Evolutionary conservation across 2,329 filamentous ascomycete genomes (phyloP), one percentile per base, ranked within the genome.

Genomic region (Xylariaceae sp.): DNA sequence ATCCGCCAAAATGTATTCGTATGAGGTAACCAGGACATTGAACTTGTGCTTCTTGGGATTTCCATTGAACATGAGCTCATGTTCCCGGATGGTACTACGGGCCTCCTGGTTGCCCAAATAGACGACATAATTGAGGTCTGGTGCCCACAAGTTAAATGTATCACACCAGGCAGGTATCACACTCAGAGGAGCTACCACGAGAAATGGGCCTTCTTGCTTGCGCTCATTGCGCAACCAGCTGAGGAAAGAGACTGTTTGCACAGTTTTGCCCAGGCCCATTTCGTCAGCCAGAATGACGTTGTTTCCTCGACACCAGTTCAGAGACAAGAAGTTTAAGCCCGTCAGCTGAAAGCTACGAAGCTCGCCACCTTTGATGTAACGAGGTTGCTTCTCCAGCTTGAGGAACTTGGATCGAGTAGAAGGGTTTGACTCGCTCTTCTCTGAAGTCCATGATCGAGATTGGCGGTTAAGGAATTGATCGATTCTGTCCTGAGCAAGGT

Each of bases 161-260:
- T 99, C 94, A 51, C 91, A 94, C 94, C 94, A 99, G 2, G 94
- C 92, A 5, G 94, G 93, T 77, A 99, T 96, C 52, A 96, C 96
- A 62, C 93, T 97, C 23, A 99, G 82, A 34, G 94, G 94, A 6
- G 96, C 94, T n/a, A 97, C 91, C 61, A 97, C 93, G 49, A 99
- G 85, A 71, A 97, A 97, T 0, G 94, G 94, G 0, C 94, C 94
- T 74, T 97, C 90, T 73, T 99, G 94, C 53, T 82, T 82, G 66
- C 93, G 86, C 60, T 92, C 87, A 74, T 97, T 93, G 57, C 91
- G 89, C 61, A 99, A 82, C 93, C 94, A 99, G 72, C 93, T 97
- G 74, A 99, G 88, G 73, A 97, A 97, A 0, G 93, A 87, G 34
- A 99, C 92, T 0, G 93, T 97, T 76, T 99, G 94, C 0, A 99